These are phyloP conservation scores for Phytopythium oedochilum DNA, from an alignment of 352 stramenopile species.

Conservation along the genomic window DNA sequence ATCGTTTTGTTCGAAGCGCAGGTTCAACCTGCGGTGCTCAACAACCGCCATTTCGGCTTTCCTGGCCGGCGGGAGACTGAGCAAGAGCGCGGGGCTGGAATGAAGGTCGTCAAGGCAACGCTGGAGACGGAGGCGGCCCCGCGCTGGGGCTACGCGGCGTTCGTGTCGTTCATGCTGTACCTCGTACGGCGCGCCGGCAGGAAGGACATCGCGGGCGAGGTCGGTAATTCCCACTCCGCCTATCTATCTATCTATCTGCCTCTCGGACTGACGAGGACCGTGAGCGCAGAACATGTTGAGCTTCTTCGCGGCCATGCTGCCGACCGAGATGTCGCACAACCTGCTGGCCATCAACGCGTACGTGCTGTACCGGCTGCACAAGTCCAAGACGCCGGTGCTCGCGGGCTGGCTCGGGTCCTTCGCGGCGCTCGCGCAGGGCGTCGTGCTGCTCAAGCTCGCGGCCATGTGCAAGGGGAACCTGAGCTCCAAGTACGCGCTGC, in stretches of 20 bases:
- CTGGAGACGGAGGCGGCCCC: constrained; percentile 13
- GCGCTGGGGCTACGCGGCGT: constrained; percentile 37
- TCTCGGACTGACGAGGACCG: neutral
- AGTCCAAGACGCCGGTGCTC: constrained; percentile 32
- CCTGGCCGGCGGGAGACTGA: no score
- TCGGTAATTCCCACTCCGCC: constrained; percentile 6
- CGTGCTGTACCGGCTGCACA: constrained; percentile 41
- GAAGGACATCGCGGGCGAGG: constrained; percentile 41
- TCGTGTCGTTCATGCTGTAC: constrained; percentile 32
- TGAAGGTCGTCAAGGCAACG: constrained; percentile 32
- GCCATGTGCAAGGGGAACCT: constrained; percentile 46
- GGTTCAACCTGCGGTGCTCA: no score
- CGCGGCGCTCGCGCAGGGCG: constrained; percentile 35
- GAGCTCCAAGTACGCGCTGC: constrained; percentile 33
- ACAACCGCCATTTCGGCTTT: no score
- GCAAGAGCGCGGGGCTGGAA: neutral
- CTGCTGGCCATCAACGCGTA: constrained; percentile 39
- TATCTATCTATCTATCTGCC: neutral
- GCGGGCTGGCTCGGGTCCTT: constrained; percentile 42
- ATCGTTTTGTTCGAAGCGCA: no score
- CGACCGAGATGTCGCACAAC: constrained; percentile 59
- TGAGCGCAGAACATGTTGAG: constrained; percentile 31
- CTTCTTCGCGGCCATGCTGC: constrained; percentile 52
- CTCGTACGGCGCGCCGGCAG: constrained; percentile 33
- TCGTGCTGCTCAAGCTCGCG: constrained; percentile 41